Percentiles rank a stretch among this genome's conserved stretches.
These are phyloP conservation scores for Butyriboletus loyo DNA, from an alignment of 768 basidiomycete genomes.

Conservation along the genomic window DNA sequence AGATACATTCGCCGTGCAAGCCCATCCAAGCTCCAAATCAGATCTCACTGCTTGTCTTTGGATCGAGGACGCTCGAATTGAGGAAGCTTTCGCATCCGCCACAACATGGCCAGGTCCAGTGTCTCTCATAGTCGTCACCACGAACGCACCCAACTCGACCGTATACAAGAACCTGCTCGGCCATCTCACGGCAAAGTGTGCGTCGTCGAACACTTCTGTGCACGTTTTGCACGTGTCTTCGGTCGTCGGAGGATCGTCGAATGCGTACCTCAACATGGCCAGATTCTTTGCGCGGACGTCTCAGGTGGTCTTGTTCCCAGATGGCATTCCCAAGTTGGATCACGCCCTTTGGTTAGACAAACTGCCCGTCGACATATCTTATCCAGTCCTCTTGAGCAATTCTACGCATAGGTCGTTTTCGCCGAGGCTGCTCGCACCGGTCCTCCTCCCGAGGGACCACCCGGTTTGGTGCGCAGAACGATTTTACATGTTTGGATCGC, in stretches of 20 bases:
- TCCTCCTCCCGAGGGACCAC: slow-evolving; percentile 42
- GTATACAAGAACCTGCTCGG: slow-evolving; percentile 20
- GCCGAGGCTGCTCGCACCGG: slow-evolving; percentile 42
- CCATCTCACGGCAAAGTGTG: slow-evolving; percentile 3
- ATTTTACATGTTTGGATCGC: slow-evolving; percentile 43
- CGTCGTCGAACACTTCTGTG: slow-evolving; percentile 33
- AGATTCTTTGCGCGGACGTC: slow-evolving; percentile 53
- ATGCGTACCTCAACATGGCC: slow-evolving; percentile 60
- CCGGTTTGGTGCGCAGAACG: slow-evolving; percentile 63
- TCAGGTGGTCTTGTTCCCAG: slow-evolving; percentile 52
- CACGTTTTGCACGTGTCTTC: slow-evolving; percentile 48
- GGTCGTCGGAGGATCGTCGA: slow-evolving; percentile 40
- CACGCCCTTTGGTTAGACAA: slow-evolving; percentile 18
- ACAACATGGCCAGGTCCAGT: slow-evolving; percentile 47
- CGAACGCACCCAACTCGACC: slow-evolving; percentile 27
- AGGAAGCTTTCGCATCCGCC: slow-evolving; percentile 35
- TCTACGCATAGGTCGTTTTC: slow-evolving; percentile 35
- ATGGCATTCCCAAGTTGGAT: slow-evolving; percentile 30
- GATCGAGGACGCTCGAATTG: slow-evolving; percentile 37
- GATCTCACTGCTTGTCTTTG: slow-evolving; percentile 50
- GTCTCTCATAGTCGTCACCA: slow-evolving; percentile 47
- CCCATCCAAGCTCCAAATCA: not conserved
- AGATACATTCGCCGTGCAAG: slow-evolving; percentile 37
- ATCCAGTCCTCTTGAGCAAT: slow-evolving; percentile 30
- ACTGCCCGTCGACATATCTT: slow-evolving; percentile 7